Evolutionary conservation across 2,329 filamentous ascomycete species (phyloP).

Genomic region (Colletotrichum horii): DNA sequence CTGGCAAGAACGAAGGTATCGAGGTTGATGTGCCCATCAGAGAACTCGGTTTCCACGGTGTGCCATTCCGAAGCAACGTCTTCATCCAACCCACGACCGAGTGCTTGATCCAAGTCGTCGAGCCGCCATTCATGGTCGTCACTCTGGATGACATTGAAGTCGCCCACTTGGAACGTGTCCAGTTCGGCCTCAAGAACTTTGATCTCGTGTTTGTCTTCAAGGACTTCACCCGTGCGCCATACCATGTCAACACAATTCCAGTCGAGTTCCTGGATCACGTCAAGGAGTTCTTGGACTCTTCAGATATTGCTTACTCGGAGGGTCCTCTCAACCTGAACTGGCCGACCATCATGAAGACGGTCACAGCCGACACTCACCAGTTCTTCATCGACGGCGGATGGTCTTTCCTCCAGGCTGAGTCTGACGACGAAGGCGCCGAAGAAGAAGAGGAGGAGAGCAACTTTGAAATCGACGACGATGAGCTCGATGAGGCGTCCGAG

Average conservation of each 20-base stretch:
- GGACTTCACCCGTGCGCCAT: slow-evolving; percentile 88
- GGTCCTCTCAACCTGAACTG: slow-evolving; percentile 98
- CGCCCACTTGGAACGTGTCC: slow-evolving; percentile 92
- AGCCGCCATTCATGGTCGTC: slow-evolving; percentile 95
- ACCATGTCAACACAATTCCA: slow-evolving; percentile 97
- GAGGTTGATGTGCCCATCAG: slow-evolving; percentile 97
- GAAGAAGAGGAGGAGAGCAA: slow-evolving; percentile 87
- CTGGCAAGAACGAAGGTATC: slow-evolving; percentile 86
- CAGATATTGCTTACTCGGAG: slow-evolving; percentile 92
- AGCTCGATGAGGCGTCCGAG: slow-evolving; percentile 82
- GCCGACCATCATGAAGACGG: slow-evolving; percentile 99
- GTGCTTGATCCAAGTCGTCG: slow-evolving; percentile 94
- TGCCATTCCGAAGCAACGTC: slow-evolving; percentile 94
- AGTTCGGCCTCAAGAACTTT: slow-evolving; percentile 98
- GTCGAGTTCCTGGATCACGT: slow-evolving; percentile 94
- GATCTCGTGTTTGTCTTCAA: slow-evolving; percentile 99
- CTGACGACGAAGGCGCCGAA: slow-evolving; percentile 79
- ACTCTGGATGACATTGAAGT: slow-evolving; percentile 96
- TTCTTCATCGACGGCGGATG: slow-evolving; percentile 97
- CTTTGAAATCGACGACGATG: slow-evolving; percentile 88
- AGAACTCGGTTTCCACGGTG: slow-evolving; percentile 95
- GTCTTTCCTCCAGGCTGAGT: slow-evolving; percentile 88
- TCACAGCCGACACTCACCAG: slow-evolving; percentile 88
- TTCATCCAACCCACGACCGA: slow-evolving; percentile 96
- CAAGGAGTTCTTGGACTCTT: slow-evolving; percentile 96